phyloP scores from a whole-genome alignment of 2,329 filamentous ascomycete species.

The Pezicula rhizophila region DNA sequence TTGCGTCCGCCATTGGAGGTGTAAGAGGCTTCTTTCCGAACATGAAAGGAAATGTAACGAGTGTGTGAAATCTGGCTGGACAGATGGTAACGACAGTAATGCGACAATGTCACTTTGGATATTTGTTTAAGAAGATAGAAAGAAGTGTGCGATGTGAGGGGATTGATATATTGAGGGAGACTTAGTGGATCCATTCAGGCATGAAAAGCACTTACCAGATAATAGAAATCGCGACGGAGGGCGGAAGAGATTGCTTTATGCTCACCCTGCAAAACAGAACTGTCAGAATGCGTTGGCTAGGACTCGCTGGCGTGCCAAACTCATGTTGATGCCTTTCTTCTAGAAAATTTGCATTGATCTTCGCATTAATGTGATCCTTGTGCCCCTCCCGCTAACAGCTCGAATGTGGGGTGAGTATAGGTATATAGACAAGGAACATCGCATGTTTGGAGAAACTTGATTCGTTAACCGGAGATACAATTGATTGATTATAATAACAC shows the following conservation, averaged over 20 bases:
- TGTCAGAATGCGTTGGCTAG: neutral
- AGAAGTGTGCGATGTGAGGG: neutral
- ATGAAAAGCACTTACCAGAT: constrained; percentile 2
- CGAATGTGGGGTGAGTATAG: neutral
- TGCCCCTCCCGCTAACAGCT: neutral
- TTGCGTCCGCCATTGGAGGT: too few relatives aligned
- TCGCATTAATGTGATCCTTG: neutral
- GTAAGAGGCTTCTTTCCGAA: too few relatives aligned
- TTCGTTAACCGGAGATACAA: neutral
- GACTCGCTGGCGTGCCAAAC: neutral
- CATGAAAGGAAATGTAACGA: neutral
- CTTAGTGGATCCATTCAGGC: neutral
- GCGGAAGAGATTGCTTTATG: neutral
- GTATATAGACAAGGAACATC: constrained; percentile 1
- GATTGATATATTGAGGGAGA: neutral
- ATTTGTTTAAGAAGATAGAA: neutral
- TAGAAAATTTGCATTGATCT: neutral
- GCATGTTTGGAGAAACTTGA: neutral
- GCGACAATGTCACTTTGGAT: neutral
- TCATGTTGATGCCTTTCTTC: neutral
- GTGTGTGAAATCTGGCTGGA: neutral
- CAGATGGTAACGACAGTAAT: constrained; percentile 1
- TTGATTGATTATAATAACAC: too few relatives aligned
- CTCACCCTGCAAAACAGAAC: neutral
- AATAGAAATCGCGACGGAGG: too few relatives aligned